Conservation (phyloP, 164 flowering plant species). For the Annona squamosa region DNA sequence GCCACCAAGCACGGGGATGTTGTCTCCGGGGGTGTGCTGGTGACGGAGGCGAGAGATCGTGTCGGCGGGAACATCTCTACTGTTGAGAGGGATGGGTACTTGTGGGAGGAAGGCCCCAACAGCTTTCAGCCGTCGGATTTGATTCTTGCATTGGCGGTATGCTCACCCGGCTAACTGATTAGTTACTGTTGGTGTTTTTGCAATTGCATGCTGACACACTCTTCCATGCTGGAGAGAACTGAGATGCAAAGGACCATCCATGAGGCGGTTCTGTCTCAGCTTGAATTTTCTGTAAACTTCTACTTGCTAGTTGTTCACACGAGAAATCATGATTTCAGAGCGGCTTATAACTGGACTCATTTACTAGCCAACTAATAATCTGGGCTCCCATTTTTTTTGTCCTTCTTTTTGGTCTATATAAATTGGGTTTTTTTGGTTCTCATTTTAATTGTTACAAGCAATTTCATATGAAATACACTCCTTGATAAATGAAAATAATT, state of each 20-base stretch:
- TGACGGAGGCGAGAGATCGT: slow-evolving; percentile 79
- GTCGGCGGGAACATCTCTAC: slow-evolving; percentile 92
- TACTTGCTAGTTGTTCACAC: too few species aligned
- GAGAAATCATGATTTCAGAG: too few species aligned
- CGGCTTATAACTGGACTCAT: too few species aligned
- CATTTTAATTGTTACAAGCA: too few species aligned
- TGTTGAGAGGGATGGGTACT: slow-evolving; percentile 68
- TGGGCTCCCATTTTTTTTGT: too few species aligned
- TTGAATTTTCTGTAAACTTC: background rate
- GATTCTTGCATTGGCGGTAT: slow-evolving; percentile 61
- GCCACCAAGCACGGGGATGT: slow-evolving; percentile 48
- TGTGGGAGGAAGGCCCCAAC: slow-evolving; percentile 98
- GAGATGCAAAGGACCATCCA: background rate
- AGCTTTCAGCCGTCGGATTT: slow-evolving; percentile 94
- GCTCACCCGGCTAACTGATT: background rate
- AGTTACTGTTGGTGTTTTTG: too few species aligned
- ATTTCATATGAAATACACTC: too few species aligned
- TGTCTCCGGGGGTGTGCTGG: slow-evolving; percentile 41
- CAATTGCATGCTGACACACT: too few species aligned
- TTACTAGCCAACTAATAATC: too few species aligned
- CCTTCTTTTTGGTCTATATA: too few species aligned
- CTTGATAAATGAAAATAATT: too few species aligned
- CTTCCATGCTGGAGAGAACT: background rate
- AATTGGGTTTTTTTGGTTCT: too few species aligned
- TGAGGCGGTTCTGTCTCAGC: background rate